Evolutionary conservation across 2,329 filamentous ascomycete genomes (phyloP).

Genomic region (Chalaropsis thielavioides): DNA sequence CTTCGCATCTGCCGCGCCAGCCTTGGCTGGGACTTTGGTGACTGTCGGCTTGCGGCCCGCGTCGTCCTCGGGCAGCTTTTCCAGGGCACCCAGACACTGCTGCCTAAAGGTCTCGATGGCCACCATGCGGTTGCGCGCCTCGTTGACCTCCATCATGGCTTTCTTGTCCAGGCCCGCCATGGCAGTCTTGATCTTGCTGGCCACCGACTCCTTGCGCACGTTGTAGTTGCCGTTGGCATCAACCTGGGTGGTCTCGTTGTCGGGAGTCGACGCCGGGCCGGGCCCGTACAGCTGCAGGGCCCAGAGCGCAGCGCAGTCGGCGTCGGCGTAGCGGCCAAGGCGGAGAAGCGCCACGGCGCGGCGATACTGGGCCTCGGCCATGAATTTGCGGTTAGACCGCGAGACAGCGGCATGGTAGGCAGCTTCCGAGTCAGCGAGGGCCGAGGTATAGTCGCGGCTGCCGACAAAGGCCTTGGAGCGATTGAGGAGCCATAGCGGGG

Average conservation of each 20-base stretch:
- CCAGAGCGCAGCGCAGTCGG: slow-evolving; percentile 54
- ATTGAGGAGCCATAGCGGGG: slow-evolving; percentile 66
- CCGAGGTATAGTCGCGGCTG: slow-evolving; percentile 43
- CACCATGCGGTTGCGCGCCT: slow-evolving; percentile 14
- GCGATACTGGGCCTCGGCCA: slow-evolving; percentile 69
- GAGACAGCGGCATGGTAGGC: slow-evolving; percentile 47
- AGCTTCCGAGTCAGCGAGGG: slow-evolving; percentile 55
- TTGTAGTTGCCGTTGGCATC: slow-evolving; percentile 36
- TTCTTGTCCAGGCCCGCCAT: slow-evolving; percentile 19
- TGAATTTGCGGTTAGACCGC: slow-evolving; percentile 59
- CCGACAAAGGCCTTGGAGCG: slow-evolving; percentile 68
- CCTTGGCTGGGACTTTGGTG: slow-evolving; percentile 17
- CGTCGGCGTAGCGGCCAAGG: slow-evolving; percentile 58
- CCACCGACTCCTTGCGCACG: slow-evolving; percentile 25
- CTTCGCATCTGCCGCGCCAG: neutral
- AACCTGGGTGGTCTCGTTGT: slow-evolving; percentile 20
- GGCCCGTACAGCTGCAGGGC: slow-evolving; percentile 31
- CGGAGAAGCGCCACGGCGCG: slow-evolving; percentile 60
- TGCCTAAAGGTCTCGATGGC: slow-evolving; percentile 23
- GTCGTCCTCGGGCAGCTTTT: slow-evolving; percentile 31
- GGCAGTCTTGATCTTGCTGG: slow-evolving; percentile 24
- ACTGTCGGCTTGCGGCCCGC: slow-evolving; percentile 34
- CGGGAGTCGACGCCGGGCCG: slow-evolving; percentile 16
- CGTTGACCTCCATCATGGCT: slow-evolving; percentile 21
- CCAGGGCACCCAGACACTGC: slow-evolving; percentile 34